A percentile compares a stretch with the other conserved stretches of the same genome.
These are phyloP conservation scores for Neurospora sp. DNA, from an alignment of 2,329 filamentous ascomycete genomes.

Conservation along the genomic window DNA sequence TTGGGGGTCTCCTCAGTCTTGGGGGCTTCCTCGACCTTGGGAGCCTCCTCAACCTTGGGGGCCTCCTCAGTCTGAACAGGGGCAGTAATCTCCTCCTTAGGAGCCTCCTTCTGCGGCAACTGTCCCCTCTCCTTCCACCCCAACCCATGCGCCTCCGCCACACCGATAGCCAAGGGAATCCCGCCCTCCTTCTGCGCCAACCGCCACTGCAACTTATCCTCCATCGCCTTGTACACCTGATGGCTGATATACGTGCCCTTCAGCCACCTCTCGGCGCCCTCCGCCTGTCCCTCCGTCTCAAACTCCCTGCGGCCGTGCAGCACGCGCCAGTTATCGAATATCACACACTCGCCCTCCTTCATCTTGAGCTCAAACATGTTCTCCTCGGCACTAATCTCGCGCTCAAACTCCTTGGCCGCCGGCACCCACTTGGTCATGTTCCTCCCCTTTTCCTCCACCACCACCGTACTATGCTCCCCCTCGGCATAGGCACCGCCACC, in stretches of 20 bases:
- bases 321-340: conserved; percentile 87
- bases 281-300: conserved; percentile 48
- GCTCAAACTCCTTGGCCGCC: conserved; percentile 47
- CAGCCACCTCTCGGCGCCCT: conserved; percentile 69
- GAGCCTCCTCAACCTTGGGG: not conserved
- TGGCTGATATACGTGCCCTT: conserved; percentile 67
- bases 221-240: conserved; percentile 9
- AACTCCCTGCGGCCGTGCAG: conserved; percentile 76
- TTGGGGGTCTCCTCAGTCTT: not conserved
- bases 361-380: conserved; percentile 64
- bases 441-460: not conserved
- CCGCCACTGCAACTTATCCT: conserved; percentile 3
- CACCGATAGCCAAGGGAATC: not conserved
- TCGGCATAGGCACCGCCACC: not conserved
- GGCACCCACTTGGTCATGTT: conserved; percentile 17
- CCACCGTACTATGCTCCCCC: not conserved
- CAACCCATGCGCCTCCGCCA: not conserved
- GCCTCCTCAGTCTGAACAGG: not conserved
- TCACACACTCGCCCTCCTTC: conserved; percentile 72
- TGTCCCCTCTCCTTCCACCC: not conserved
- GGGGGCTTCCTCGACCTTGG: not conserved
- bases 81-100: not conserved
- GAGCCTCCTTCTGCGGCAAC: not conserved
- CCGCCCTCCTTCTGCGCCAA: not conserved
- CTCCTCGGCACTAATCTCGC: conserved; percentile 43